Evolutionary conservation across 1,284 basidiomycete species (phyloP).

Genomic region (Apiotrichum siamense): DNA sequence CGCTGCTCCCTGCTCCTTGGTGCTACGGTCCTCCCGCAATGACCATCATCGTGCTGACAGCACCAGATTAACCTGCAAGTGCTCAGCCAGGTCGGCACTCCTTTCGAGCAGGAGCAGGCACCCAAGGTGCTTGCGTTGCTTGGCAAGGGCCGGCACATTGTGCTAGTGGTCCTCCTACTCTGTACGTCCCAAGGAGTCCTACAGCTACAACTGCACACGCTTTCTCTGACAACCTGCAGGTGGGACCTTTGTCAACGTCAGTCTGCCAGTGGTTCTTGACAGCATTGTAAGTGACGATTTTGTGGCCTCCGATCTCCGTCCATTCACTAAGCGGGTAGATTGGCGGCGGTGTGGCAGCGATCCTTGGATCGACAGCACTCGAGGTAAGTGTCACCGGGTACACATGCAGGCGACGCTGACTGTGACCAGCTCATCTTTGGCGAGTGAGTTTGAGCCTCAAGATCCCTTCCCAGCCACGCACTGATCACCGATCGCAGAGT

Average conservation of each 20-base stretch:
- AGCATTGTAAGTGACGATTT: conserved; percentile 26
- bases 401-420: neutral
- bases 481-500: no score
- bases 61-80: conserved; percentile 43
- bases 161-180: conserved; percentile 48
- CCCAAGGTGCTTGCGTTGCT: conserved; percentile 48
- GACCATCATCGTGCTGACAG: neutral
- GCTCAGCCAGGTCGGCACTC: conserved; percentile 45
- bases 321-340: conserved; percentile 23
- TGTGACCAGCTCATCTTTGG: conserved; percentile 18
- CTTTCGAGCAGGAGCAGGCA: conserved; percentile 46
- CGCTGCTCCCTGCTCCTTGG: no score
- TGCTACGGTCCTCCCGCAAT: no score
- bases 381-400: conserved; percentile 19
- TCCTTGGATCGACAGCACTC: conserved; percentile 24
- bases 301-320: no score
- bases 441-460: no score
- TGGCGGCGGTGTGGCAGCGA: conserved; percentile 42
- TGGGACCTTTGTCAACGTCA: conserved; percentile 52
- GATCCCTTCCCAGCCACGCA: no score
- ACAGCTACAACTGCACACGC: neutral
- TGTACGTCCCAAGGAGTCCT: conserved; percentile 21
- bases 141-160: conserved; percentile 45
- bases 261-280: conserved; percentile 51
- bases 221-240: conserved; percentile 25